Base-by-base conservation (phyloP, 192 early-diverging fungal species). In the Pilobolus umbonatus region DNA sequence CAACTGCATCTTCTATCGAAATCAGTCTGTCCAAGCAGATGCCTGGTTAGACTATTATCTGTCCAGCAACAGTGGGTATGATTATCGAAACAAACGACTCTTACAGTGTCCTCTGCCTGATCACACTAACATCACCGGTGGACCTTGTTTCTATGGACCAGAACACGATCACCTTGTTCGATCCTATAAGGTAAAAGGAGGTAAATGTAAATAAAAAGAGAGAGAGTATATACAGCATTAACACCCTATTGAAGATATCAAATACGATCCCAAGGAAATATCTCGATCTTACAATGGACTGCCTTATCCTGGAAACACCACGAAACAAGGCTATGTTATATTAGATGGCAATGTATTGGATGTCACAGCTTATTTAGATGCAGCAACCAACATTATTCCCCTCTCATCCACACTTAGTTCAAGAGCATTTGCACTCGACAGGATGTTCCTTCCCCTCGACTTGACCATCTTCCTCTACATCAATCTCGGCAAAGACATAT, bases 361-460 rank as follows among this genome's bases (percentile, higher is more conserved):
- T 55, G 56, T 76, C 7, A 76, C 75, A 0, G 24, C 49, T 19
- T 73, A 73, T 54, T 48, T 76, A 4, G 42, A 58, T 26, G 9
- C 44, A 3, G 55, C 64, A 3, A 60, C 71, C 17, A 65, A 55
- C 29, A 46, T 68, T 35, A 51, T 69, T 6, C 40, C 35, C n/a
- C 30, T 69, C 10, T 59, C 67, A 9, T 34, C 32, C 14, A 56
- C 56, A 1, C 54, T 60, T 7, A 57, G 51, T 25, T 62, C 65
- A 8, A 65, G 71, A 4, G 49, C 65, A 0, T 65, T 73, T 36
- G 60, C 51, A 0, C 26, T 63, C 1, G 62, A 73, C 17, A 60
- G 71, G n/a, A 59, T 73, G 57, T 73, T 67, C 31, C 29, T 73
- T 5, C 65, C 65, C 2, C 53, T 68, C 6, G 59, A 67, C 30